phyloP scores from a whole-genome alignment of 2,329 filamentous ascomycete genomes.

The Cladophialophora immunda region DNA sequence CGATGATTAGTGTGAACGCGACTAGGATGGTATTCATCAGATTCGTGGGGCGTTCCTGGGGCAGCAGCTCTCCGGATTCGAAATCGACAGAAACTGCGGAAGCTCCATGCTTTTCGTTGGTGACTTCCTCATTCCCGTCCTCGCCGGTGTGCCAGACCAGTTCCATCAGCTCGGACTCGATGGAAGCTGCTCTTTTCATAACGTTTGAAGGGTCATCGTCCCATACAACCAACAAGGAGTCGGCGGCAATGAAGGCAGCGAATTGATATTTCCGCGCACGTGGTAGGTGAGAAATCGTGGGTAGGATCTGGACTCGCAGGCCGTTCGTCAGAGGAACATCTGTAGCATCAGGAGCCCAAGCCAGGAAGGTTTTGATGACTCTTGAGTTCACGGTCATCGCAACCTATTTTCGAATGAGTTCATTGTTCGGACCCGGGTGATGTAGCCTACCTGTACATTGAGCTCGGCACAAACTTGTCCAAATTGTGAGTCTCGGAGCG shows the following conservation, averaged over 20 bases:
- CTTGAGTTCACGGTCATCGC: slow-evolving; percentile 83
- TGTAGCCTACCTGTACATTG: slow-evolving; percentile 70
- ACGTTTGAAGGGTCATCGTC: slow-evolving; percentile 80
- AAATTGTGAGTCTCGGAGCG: slow-evolving; percentile 69
- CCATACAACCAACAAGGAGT: slow-evolving; percentile 79
- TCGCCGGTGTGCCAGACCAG: slow-evolving; percentile 74
- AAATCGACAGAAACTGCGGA: slow-evolving; percentile 68
- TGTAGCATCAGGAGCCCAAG: slow-evolving; percentile 75
- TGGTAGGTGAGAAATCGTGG: slow-evolving; percentile 74
- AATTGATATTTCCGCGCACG: slow-evolving; percentile 80
- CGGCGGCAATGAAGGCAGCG: slow-evolving; percentile 77
- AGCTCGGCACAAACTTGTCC: slow-evolving; percentile 72
- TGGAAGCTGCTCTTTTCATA: slow-evolving; percentile 72
- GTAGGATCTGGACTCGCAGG: slow-evolving; percentile 78
- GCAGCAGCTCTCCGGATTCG: slow-evolving; percentile 73
- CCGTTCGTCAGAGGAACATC: slow-evolving; percentile 80
- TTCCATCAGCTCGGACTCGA: slow-evolving; percentile 80
- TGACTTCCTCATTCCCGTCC: slow-evolving; percentile 58
- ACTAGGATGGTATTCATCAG: slow-evolving; percentile 76
- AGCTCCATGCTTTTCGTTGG: slow-evolving; percentile 61
- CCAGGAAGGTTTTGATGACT: slow-evolving; percentile 79
- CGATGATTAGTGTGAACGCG: slow-evolving; percentile 70
- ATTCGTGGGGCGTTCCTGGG: slow-evolving; percentile 72
- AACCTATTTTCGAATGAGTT: slow-evolving; percentile 57
- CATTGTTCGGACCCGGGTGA: slow-evolving; percentile 24